Percentiles rank a stretch among this genome's conserved stretches.
phyloP scores from a whole-genome alignment of 768 basidiomycete species.

The Suillus americanus region DNA sequence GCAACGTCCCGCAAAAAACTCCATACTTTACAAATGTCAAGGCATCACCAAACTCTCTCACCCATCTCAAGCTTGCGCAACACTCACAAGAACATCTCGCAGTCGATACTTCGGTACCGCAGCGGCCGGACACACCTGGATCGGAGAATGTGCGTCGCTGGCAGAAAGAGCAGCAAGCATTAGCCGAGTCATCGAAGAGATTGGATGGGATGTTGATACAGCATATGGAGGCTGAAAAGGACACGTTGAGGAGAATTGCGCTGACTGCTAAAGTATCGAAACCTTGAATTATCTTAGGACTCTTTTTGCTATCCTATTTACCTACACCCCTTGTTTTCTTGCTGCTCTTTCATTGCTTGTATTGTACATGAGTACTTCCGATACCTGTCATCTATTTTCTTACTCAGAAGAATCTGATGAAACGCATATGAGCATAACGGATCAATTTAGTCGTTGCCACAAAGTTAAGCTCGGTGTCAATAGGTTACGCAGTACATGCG shows the following conservation, averaged over 20 bases:
- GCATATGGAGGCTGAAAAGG: slow-evolving; percentile 83
- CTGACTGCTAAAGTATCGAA: slow-evolving; percentile 38
- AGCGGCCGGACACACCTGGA: slow-evolving; percentile 17
- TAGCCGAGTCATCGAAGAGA: slow-evolving; percentile 59
- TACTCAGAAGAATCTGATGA: not conserved
- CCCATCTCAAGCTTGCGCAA: slow-evolving; percentile 33
- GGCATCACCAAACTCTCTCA: slow-evolving; percentile 30
- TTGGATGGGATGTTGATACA: slow-evolving; percentile 79
- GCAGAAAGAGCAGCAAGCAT: slow-evolving; percentile 32
- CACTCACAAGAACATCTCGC: slow-evolving; percentile 43
- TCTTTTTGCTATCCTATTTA: slow-evolving; percentile 4
- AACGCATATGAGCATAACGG: not conserved
- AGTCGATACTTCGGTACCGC: slow-evolving; percentile 10
- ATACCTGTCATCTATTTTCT: slow-evolving; percentile 16
- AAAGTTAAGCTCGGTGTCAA: slow-evolving; percentile 1
- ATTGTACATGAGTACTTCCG: slow-evolving; percentile 21
- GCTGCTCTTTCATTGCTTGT: slow-evolving; percentile 20
- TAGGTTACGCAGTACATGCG: slow-evolving; percentile 2
- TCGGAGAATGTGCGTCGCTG: slow-evolving; percentile 27
- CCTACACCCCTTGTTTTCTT: slow-evolving; percentile 4
- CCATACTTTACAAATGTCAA: slow-evolving; percentile 51
- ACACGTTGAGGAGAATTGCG: slow-evolving; percentile 77
- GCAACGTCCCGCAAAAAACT: slow-evolving; percentile 43
- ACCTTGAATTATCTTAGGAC: slow-evolving; percentile 17
- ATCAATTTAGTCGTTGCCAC: slow-evolving; percentile 1